Evolutionary conservation across 306 rosid species (phyloP), one percentile per base, ranked within the genome.

Genomic region (Castanopsis chinensis): DNA sequence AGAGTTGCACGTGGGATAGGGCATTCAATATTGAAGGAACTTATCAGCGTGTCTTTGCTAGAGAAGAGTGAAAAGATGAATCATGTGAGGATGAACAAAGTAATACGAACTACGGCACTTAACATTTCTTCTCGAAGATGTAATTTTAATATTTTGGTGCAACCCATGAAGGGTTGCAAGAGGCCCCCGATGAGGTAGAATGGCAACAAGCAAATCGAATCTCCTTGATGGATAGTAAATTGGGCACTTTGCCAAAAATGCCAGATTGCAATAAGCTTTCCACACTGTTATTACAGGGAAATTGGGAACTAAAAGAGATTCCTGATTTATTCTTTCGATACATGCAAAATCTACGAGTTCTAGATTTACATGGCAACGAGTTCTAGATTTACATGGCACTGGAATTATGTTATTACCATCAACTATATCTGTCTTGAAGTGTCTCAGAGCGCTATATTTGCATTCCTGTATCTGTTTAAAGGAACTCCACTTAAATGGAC

Each of bases 21-120:
- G 13, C 19, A 45, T 71, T 56, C n/a, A 1, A 25, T 72, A 49
- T 6, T 79, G 5, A 76, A 79, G 77, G 61, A 79, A 45, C 82
- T 71, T 32, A 59, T 51, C 7, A 28, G 71, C 21, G 76, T 79
- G 49, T 79, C 77, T 11, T 58, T 79, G 13, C 20, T 79, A 11
- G 77, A 79, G 55, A 69, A 60, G 49, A 83, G 78, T 35, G 69
- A 79, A n/a, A 12, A 4, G 3, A 75, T 74, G 83, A 70, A 28
- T 14, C 76, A 83, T 75, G 86, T 83, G 14, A 51, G 17, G 35
- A 69, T 83, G 77, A 74, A 78, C 56, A 69, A 70, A 27, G 75
- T 73, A 20, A 74, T 74, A 72, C 74, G 77, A 37, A 73, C 74
- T 37, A 73, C 78, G 75, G 83, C 86, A n/a, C 41, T 74, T 6